phyloP scores from a whole-genome alignment of 2,329 filamentous ascomycete genomes.

The Beauveria varroae region DNA sequence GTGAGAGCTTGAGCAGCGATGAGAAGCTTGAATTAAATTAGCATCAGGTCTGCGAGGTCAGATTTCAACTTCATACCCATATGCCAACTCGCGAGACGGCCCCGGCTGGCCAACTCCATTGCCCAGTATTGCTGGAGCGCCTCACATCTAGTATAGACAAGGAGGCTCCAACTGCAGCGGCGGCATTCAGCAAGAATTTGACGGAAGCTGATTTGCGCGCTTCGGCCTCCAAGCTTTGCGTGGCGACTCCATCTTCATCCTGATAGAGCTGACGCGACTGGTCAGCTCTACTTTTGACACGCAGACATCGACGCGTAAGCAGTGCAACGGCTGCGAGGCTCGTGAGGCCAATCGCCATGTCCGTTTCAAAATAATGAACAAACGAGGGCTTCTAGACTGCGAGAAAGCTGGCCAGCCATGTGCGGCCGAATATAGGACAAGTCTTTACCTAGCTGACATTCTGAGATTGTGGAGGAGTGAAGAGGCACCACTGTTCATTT shows the following conservation, averaged over 20 bases:
- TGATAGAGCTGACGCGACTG: neutral
- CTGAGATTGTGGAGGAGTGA: neutral
- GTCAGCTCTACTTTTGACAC: neutral
- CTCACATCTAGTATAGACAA: neutral
- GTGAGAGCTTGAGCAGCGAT: neutral
- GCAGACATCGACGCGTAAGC: neutral
- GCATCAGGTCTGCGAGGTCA: neutral
- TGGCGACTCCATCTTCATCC: neutral
- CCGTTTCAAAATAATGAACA: neutral
- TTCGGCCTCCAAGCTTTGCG: neutral
- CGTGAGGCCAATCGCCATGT: neutral
- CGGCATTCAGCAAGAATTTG: neutral
- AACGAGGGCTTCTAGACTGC: too few relatives aligned
- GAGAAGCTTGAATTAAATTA: neutral
- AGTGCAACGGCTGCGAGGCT: neutral
- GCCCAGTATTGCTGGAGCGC: too few relatives aligned
- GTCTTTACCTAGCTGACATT: neutral
- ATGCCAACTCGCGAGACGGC: neutral
- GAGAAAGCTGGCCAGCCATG: too few relatives aligned
- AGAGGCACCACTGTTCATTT: neutral
- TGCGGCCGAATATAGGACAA: too few relatives aligned
- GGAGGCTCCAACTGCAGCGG: neutral
- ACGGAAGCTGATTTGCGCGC: neutral
- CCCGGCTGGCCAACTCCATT: neutral
- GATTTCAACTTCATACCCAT: neutral